Percentiles rank a stretch among this genome's conserved stretches.
Conservation (phyloP, 1,284 basidiomycete genomes). For the Pseudozyma hubeiensis region DNA sequence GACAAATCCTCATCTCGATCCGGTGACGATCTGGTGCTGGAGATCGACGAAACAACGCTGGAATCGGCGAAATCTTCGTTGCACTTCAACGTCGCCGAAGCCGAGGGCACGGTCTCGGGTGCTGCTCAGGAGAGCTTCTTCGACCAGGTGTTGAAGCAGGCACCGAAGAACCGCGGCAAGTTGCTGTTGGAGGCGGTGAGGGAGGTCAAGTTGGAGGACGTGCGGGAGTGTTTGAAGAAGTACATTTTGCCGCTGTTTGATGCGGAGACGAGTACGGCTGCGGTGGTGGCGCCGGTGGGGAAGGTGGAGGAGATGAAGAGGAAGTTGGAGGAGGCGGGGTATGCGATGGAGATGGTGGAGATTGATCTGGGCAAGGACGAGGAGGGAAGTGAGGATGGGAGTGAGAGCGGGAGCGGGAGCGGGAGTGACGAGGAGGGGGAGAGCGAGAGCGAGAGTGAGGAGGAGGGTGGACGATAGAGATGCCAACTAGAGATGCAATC, state of each 20-base stretch:
- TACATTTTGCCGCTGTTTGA: conserved; percentile 91
- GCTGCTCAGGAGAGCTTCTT: conserved; percentile 75
- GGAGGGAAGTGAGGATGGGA: conserved; percentile 12
- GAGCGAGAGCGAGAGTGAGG: conserved; percentile 34
- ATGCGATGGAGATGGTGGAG: conserved; percentile 79
- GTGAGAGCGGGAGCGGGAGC: conserved; percentile 22
- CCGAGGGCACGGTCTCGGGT: conserved; percentile 83
- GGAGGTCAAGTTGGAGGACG: conserved; percentile 80
- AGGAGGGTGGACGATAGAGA: not conserved
- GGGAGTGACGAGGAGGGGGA: conserved; percentile 50
- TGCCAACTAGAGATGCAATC: not conserved
- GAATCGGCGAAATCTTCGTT: conserved; percentile 93
- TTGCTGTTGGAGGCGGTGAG: conserved; percentile 67
- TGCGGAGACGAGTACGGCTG: conserved; percentile 79
- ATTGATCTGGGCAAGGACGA: conserved; percentile 74
- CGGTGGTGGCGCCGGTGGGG: conserved; percentile 83
- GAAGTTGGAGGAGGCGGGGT: conserved; percentile 78
- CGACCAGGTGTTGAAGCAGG: conserved; percentile 51
- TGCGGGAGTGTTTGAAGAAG: conserved; percentile 77
- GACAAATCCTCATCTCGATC: conserved; percentile 58
- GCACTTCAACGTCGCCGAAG: conserved; percentile 83
- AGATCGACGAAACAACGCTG: conserved; percentile 82
- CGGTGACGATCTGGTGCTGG: conserved; percentile 67
- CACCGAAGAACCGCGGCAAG: conserved; percentile 59
- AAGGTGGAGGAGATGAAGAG: conserved; percentile 81